A percentile compares a stretch with the other conserved stretches of the same genome.
phyloP scores from a whole-genome alignment of 176 grass and related monocot species.

The Oryza coarctata region DNA sequence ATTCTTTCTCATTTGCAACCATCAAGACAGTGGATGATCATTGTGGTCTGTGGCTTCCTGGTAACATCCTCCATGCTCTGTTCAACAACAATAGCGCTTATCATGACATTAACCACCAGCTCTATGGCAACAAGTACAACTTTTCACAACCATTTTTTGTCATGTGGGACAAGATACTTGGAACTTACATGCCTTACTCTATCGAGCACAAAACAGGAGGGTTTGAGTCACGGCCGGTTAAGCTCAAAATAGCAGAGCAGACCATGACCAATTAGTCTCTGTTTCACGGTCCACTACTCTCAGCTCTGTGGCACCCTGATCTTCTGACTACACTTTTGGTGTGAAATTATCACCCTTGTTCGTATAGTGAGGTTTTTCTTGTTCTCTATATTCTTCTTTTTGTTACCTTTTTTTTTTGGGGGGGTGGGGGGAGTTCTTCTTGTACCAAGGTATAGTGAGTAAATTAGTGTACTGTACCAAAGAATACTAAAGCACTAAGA shows the following conservation, averaged over 20 bases:
- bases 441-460: slow-evolving; percentile 50
- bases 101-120: slow-evolving; percentile 82
- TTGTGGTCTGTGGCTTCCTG: slow-evolving; percentile 80
- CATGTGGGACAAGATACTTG: slow-evolving; percentile 73
- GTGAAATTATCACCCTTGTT: slow-evolving; percentile 24
- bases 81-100: slow-evolving; percentile 81
- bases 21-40: slow-evolving; percentile 86
- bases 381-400: slow-evolving; percentile 22
- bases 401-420: slow-evolving; percentile 17
- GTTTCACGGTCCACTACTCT: slow-evolving; percentile 17
- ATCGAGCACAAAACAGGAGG: slow-evolving; percentile 63
- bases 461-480: slow-evolving; percentile 52
- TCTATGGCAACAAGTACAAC: slow-evolving; percentile 82
- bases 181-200: slow-evolving; percentile 73
- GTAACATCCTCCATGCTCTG: slow-evolving; percentile 60
- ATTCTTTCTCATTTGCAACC: slow-evolving; percentile 85
- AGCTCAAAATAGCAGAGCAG: slow-evolving; percentile 25
- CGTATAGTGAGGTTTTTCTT: slow-evolving; percentile 35
- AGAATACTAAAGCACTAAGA: slow-evolving; percentile 27
- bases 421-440: slow-evolving; percentile 8
- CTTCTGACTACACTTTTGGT: slow-evolving; percentile 34
- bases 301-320: background rate
- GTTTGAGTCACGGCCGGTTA: slow-evolving; percentile 56
- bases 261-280: slow-evolving; percentile 43
- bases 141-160: slow-evolving; percentile 88